Evolutionary conservation across 768 basidiomycete genomes (phyloP).

Genomic region (Russula emetica): DNA sequence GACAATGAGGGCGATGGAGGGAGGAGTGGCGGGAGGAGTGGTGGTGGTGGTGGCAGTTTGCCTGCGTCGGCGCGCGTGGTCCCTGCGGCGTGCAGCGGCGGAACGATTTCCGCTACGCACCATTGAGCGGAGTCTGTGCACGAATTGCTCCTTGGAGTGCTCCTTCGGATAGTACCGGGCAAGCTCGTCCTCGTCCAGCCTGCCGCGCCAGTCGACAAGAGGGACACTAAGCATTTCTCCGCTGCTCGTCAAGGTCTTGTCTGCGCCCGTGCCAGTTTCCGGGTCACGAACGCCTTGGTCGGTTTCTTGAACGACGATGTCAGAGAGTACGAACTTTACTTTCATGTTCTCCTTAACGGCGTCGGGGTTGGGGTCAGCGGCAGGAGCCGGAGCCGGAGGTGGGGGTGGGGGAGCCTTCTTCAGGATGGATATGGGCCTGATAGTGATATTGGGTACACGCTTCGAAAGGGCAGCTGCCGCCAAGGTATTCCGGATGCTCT

Average conservation of each 20-base stretch:
- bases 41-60: neutral
- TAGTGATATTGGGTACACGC: neutral
- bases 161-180: conserved; percentile 10
- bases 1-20: neutral
- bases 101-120: neutral
- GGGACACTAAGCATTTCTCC: conserved; percentile 5
- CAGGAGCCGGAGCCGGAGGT: neutral
- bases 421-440: neutral
- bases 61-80: neutral
- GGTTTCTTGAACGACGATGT: neutral
- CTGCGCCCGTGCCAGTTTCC: neutral
- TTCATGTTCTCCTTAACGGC: neutral
- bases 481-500: neutral
- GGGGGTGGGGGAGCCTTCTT: neutral
- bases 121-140: neutral
- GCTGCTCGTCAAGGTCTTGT: neutral
- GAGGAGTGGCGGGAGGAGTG: neutral
- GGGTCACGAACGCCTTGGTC: neutral
- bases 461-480: neutral
- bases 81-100: neutral
- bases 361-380: neutral
- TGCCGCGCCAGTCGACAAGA: neutral
- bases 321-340: neutral
- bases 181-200: neutral
- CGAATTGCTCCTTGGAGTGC: neutral